Conservation (phyloP, 106 monocot species). For the Dendrobium huoshanense region DNA sequence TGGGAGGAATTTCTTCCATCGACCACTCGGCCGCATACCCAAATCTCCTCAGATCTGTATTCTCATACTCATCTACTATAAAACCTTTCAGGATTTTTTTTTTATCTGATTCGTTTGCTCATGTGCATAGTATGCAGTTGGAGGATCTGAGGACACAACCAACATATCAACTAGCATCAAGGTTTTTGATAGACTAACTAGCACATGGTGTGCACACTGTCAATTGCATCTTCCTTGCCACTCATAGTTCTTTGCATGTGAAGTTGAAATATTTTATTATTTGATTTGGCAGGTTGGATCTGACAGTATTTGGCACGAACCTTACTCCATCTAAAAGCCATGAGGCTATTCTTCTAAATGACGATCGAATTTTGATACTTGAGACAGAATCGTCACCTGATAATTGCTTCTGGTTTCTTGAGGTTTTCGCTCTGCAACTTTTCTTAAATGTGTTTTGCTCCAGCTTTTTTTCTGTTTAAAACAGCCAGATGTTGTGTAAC, state of each 20-base stretch:
- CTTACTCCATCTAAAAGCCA: slow-evolving; percentile 41
- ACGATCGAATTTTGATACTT: slow-evolving; percentile 54
- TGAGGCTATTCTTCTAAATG: slow-evolving; percentile 35
- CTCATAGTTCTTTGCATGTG: not conserved
- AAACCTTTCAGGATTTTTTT: not conserved
- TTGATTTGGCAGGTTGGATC: slow-evolving; percentile 40
- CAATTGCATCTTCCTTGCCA: too few species aligned
- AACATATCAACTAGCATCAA: slow-evolving; percentile 22
- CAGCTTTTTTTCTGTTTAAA: too few species aligned
- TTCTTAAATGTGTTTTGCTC: not conserved
- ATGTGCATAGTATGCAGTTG: slow-evolving; percentile 55
- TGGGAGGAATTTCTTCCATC: too few species aligned
- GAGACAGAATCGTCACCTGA: slow-evolving; percentile 32
- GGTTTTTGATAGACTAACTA: slow-evolving; percentile 40
- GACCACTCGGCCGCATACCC: too few species aligned
- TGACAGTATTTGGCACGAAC: slow-evolving; percentile 50
- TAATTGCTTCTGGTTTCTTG: slow-evolving; percentile 74
- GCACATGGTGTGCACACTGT: slow-evolving; percentile 44
- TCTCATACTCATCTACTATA: not conserved
- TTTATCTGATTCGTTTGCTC: slow-evolving; percentile 6
- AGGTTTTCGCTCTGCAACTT: slow-evolving; percentile 38
- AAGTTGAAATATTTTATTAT: not conserved
- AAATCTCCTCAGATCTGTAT: not conserved
- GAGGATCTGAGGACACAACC: slow-evolving; percentile 30
- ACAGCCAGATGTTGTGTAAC: too few species aligned